Base-by-base conservation (phyloP, 1,139 yeast genomes). In the Kurtzmaniella quercitrusa region DNA sequence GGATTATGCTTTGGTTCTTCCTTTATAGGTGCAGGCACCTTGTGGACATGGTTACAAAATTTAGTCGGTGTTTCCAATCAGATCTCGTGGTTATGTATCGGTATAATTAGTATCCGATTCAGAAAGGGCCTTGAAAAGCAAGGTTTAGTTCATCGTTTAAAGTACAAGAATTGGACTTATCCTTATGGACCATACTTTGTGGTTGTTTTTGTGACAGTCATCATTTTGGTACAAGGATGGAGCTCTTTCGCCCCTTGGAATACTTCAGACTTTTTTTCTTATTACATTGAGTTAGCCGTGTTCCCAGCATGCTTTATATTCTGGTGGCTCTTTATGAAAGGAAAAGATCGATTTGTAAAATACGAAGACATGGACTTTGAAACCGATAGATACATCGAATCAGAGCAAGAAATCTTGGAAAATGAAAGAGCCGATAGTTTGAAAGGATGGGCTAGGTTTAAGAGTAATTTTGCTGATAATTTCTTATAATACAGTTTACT, bases 321-420 rank as follows among this genome's bases (percentile, higher is more conserved):
- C 39, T 69, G 74, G 74, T 77, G 82, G 76, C 51, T 69, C 38
- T 65, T 61, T 43, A 74, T 63, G 47, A 65, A 71, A 42, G 68
- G 69, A 4, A 61, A 63, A 43, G 84, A 81, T 45, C 65, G 61
- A 45, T 73, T 76, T 52, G 71, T 76, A 9, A 66, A 63, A 40
- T 57, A 63, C 5, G 71, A 67, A 43, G 82, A 79, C 18, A 80
- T 81, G 83, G 87, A 82, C 54, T 76, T 81, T 42, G 83, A 75
- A 41, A 73, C 82, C 8, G 86, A 80, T 52, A 65, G 78, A 47
- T 81, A 81, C 55, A 52, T 66, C 33, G 77, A 74, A 47, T 65
- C 78, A 3, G 70, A 65, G 39, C 81, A 78, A 47, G 85, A 81
- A 46, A 44, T 53, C 30, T 63, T 56, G 16, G 65, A 66, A 39